Conservation (phyloP, 148 eudicot genomes). For the Fagopyrum tataricum region DNA sequence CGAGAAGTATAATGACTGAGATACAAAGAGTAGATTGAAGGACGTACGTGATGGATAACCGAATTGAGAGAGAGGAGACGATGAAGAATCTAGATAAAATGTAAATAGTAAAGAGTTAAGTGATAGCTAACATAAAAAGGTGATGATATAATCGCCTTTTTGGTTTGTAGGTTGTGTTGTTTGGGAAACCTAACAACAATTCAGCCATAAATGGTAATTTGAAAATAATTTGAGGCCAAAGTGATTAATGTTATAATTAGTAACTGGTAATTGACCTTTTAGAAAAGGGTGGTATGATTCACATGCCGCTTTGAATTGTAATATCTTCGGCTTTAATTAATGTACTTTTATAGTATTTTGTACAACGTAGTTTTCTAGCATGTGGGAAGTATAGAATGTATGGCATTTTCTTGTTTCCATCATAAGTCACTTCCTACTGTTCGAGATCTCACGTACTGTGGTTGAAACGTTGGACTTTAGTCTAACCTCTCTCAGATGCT, state of each 20-base stretch:
- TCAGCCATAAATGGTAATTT: not conserved
- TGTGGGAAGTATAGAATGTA: too few species aligned
- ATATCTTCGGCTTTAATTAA: not conserved
- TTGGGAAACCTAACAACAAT: not conserved
- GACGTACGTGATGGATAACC: too few species aligned
- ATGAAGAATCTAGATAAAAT: not conserved
- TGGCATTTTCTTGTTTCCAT: too few species aligned
- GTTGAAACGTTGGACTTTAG: too few species aligned
- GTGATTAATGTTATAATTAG: not conserved
- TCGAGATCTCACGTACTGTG: too few species aligned
- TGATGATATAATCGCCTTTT: not conserved
- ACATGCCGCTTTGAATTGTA: constrained; percentile 8
- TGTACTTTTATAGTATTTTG: too few species aligned
- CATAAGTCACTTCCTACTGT: too few species aligned
- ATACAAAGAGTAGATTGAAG: not conserved
- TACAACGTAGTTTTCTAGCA: too few species aligned
- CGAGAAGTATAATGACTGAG: not conserved
- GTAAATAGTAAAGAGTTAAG: not conserved
- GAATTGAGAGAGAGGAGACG: too few species aligned
- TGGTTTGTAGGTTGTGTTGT: not conserved
- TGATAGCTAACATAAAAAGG: not conserved
- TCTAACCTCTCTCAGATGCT: too few species aligned
- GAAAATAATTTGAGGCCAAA: not conserved
- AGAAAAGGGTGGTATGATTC: not conserved
- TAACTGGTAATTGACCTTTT: not conserved